These are phyloP conservation scores for Aureobasidium melanogenum DNA, from an alignment of 2,329 filamentous ascomycete species.

Conservation along the genomic window DNA sequence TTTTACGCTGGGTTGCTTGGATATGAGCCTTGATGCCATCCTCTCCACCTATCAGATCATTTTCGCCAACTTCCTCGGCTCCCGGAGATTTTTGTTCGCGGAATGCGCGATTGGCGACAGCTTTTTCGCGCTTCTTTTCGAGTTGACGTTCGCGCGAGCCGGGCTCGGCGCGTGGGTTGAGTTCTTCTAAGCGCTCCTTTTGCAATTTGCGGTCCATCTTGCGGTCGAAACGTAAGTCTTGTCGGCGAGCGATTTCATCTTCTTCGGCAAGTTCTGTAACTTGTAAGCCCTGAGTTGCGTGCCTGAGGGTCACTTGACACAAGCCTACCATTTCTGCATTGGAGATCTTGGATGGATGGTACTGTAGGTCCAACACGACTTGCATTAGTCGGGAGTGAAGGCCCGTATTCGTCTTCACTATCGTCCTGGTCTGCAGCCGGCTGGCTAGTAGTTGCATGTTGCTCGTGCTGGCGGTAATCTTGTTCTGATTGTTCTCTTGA, in stretches of 20 bases:
- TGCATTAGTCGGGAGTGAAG: conserved; percentile 34
- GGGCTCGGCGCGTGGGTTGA: conserved; percentile 72
- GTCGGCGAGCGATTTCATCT: conserved; percentile 33
- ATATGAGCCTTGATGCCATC: conserved; percentile 60
- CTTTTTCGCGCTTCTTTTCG: conserved; percentile 71
- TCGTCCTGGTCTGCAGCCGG: conserved; percentile 47
- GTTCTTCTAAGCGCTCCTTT: conserved; percentile 67
- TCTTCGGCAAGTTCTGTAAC: conserved; percentile 41
- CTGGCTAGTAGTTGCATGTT: no score
- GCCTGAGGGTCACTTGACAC: not conserved
- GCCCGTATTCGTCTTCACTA: conserved; percentile 53
- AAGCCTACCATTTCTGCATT: conserved; percentile 43
- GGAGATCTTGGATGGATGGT: conserved; percentile 66
- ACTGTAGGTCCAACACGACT: conserved; percentile 48
- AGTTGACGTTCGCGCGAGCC: conserved; percentile 75
- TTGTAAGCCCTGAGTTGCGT: not conserved
- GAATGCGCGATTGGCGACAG: conserved; percentile 66
- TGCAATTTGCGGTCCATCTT: conserved; percentile 57
- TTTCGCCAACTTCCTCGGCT: conserved; percentile 57
- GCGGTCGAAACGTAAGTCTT: conserved; percentile 52
- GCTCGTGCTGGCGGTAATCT: conserved; percentile 2
- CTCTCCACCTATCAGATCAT: conserved; percentile 67
- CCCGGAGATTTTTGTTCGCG: conserved; percentile 56
- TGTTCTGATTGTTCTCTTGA: not conserved
- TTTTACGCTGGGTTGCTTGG: conserved; percentile 58